phyloP scores from a whole-genome alignment of 1,139 yeast genomes.

The Arxiozyma slooffiae region DNA sequence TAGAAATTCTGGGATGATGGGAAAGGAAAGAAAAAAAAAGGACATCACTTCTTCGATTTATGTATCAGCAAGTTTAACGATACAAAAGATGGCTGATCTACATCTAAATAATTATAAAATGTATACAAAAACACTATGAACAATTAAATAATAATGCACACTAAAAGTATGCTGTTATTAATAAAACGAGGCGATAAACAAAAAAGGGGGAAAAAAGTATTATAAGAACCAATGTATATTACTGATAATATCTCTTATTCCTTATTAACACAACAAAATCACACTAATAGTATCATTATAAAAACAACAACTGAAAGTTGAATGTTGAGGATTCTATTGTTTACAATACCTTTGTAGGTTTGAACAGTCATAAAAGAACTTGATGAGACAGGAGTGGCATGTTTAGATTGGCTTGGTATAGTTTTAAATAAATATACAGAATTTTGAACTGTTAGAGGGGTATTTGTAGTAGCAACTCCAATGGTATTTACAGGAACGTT shows the following conservation, averaged over 20 bases:
- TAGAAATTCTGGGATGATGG: neutral
- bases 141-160: neutral
- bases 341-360: neutral
- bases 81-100: neutral
- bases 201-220: too few relatives aligned
- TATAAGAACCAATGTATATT: neutral
- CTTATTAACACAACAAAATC: neutral
- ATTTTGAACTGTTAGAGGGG: neutral
- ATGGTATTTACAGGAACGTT: neutral
- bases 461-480: neutral
- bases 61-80: neutral
- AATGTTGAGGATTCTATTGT: neutral
- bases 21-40: too few relatives aligned
- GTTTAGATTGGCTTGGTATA: neutral
- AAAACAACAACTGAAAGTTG: neutral
- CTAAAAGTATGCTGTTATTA: too few relatives aligned
- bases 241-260: too few relatives aligned
- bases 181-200: neutral
- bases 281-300: neutral
- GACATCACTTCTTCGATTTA: too few relatives aligned
- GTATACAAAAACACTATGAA: too few relatives aligned
- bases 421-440: neutral
- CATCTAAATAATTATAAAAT: too few relatives aligned
- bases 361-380: neutral
- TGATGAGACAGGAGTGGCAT: neutral